Base-by-base conservation (phyloP, 169 alveolate genomes). In the Plasmodium coatneyi region DNA sequence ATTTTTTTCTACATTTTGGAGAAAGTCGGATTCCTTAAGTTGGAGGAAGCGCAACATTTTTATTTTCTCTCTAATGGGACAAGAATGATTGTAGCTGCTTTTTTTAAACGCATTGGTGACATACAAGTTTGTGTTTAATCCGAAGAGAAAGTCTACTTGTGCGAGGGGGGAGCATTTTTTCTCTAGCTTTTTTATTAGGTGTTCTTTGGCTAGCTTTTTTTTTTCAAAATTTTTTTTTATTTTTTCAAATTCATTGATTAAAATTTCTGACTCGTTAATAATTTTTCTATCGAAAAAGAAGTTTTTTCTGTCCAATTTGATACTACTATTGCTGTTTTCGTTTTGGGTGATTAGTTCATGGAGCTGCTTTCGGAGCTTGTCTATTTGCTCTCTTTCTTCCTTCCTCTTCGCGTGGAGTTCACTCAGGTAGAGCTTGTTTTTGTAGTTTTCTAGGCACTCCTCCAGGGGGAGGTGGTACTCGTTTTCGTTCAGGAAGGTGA, bases 211-310 rank as follows among this genome's bases (percentile, higher is more conserved):
- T 86, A 52, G 28, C 43, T 76, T 86, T 70, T 54, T 30, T 34
- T 52, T 74, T 86, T 76, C 84, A 76, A 86, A 86, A n/a, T 30
- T 30, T 34, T 76, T 76, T 86, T 86, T 86, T 30, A 86, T 86
- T 56, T 86, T 16, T 76, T 86, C 84, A 86, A 28, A 86, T 74
- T 86, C 87, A 76, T 32, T 30, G 43, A 74, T 34, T 19, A 86
- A 56, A 70, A 86, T 86, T 52, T 86, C 93, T 74, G 76, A 49
- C 49, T 86, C 93, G 66, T 86, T 86, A 74, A 86, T 86, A 76
- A 74, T 52, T 54, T 43, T 86, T 41, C 54, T 86, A 41, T 86
- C 93, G n/a, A 86, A 86, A 74, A 86, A 86, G 28, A 86, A 86
- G 6, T 19, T 19, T 22, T 56, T 36, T 76, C 93, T 52, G 3